A percentile compares a stretch with the other conserved stretches of the same genome.
Evolutionary conservation across 2,329 filamentous ascomycete genomes (phyloP).

Genomic region (Diaporthe sp.): DNA sequence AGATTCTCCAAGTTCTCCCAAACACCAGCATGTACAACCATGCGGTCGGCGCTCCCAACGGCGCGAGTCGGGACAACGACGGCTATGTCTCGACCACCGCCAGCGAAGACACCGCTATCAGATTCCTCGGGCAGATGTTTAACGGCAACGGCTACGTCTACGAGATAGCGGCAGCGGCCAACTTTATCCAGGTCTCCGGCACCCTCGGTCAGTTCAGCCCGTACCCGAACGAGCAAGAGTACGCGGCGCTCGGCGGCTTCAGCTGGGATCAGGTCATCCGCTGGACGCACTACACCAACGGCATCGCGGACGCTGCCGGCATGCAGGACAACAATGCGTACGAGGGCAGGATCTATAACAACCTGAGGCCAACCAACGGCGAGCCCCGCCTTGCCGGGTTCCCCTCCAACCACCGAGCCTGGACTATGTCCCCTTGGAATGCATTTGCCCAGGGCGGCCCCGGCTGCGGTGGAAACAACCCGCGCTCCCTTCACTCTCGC

Average conservation of each 20-base stretch:
- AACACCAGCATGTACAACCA: slow-evolving; percentile 15
- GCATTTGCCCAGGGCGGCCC: background rate
- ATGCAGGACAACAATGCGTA: background rate
- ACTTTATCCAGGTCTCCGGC: slow-evolving; percentile 12
- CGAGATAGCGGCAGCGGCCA: slow-evolving; percentile 8
- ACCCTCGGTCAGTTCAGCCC: slow-evolving; percentile 6
- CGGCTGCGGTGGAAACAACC: background rate
- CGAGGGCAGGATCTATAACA: background rate
- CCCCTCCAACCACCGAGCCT: background rate
- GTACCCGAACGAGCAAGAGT: slow-evolving; percentile 5
- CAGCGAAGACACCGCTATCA: background rate
- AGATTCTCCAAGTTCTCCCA: background rate
- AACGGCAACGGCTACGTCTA: slow-evolving; percentile 5
- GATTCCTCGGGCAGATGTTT: background rate
- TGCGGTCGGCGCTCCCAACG: background rate
- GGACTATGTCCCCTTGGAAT: slow-evolving; percentile 16
- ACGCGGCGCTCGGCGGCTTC: slow-evolving; percentile 10
- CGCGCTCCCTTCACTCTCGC: background rate
- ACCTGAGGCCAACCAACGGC: background rate
- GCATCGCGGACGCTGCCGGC: background rate
- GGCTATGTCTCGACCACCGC: slow-evolving; percentile 17
- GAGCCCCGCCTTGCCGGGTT: slow-evolving; percentile 10
- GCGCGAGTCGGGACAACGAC: background rate
- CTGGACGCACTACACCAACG: slow-evolving; percentile 1
- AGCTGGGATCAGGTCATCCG: slow-evolving; percentile 19